Conservation (phyloP, 1,139 yeast species). For the Pichia sp. region DNA sequence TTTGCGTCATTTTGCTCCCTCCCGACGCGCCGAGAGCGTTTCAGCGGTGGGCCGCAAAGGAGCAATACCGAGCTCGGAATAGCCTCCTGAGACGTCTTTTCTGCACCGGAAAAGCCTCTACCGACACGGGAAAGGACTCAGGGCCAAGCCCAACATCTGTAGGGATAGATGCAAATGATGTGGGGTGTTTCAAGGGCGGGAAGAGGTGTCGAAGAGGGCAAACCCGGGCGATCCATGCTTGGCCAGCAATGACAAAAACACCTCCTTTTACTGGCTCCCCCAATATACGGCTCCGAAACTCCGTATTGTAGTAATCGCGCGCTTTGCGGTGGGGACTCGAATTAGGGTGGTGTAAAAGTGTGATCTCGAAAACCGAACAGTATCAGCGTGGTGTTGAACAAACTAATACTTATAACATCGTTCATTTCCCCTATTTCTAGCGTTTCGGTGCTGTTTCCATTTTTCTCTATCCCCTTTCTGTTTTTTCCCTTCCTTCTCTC, state of each 20-base stretch:
- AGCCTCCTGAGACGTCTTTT: not conserved
- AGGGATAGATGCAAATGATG: not conserved
- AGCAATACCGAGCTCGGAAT: not conserved
- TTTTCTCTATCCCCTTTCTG: not conserved
- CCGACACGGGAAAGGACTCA: not conserved
- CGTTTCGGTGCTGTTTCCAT: not conserved
- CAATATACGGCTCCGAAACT: slow-evolving; percentile 6
- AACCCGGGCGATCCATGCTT: not conserved
- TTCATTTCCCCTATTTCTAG: slow-evolving; percentile 3
- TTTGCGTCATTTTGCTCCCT: not conserved
- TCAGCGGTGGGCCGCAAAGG: not conserved
- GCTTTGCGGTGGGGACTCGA: not conserved
- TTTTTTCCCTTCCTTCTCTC: not conserved
- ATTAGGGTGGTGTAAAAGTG: not conserved
- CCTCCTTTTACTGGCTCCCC: not conserved
- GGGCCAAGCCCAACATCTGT: not conserved
- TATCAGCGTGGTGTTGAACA: not conserved
- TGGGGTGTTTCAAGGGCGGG: not conserved
- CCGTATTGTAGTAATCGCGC: slow-evolving; percentile 1
- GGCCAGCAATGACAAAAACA: not conserved
- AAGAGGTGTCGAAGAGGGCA: not conserved
- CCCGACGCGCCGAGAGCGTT: not conserved
- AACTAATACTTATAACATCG: slow-evolving; percentile 1
- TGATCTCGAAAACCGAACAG: not conserved
- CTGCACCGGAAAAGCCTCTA: not conserved